phyloP scores from a whole-genome alignment of 441 rosid genomes.

The Sinapis alba region DNA sequence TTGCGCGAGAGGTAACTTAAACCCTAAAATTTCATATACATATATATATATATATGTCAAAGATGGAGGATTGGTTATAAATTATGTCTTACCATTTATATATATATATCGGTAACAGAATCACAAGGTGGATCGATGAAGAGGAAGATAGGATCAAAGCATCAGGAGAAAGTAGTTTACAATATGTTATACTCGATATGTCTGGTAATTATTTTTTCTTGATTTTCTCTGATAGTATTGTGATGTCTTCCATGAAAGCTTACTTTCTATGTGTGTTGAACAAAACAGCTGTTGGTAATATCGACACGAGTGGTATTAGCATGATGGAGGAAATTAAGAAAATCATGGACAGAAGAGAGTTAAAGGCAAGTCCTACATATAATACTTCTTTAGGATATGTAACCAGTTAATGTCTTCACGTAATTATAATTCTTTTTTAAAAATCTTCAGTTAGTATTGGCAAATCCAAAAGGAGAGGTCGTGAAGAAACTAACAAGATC shows the following conservation, averaged over 20 bases:
- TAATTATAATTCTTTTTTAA: not conserved
- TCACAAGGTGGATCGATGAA: slow-evolving; percentile 86
- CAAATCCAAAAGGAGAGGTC: slow-evolving; percentile 95
- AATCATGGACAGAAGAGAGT: slow-evolving; percentile 57
- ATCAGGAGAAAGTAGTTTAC: slow-evolving; percentile 55
- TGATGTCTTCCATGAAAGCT: not conserved
- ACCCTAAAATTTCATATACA: not conserved
- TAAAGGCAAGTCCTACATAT: slow-evolving; percentile 54
- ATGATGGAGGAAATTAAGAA: slow-evolving; percentile 90
- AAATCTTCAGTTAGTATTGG: slow-evolving; percentile 64
- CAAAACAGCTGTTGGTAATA: slow-evolving; percentile 82
- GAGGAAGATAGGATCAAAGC: slow-evolving; percentile 78
- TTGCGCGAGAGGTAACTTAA: slow-evolving; percentile 77
- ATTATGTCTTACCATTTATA: not conserved
- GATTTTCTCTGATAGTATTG: not conserved
- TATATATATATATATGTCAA: not conserved
- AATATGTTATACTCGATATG: slow-evolving; percentile 80
- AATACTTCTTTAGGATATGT: not conserved
- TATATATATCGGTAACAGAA: slow-evolving; percentile 43
- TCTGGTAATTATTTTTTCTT: slow-evolving; percentile 50
- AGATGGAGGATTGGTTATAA: not conserved
- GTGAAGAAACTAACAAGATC: slow-evolving; percentile 88
- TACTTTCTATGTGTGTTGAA: not conserved
- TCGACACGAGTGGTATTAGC: slow-evolving; percentile 95
- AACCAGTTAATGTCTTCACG: not conserved